These are phyloP conservation scores for Sporothrix brasiliensis DNA, from an alignment of 2,329 filamentous ascomycete genomes.

Conservation along the genomic window DNA sequence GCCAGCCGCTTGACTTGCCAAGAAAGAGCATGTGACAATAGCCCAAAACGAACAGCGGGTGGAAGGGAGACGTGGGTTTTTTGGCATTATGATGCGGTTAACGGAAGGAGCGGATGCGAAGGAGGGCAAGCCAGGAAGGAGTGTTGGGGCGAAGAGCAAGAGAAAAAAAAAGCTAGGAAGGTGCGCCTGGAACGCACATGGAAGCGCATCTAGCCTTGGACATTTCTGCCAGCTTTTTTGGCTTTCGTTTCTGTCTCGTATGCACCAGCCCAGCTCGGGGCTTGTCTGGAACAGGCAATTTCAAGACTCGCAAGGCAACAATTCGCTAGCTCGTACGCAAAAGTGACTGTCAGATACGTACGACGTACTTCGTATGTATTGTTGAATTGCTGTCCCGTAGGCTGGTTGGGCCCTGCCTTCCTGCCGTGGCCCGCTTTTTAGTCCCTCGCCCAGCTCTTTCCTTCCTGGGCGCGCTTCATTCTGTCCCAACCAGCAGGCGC, in stretches of 20 bases:
- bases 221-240: not conserved
- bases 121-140: not conserved
- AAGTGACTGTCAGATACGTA: conserved; percentile 2
- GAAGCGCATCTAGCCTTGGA: not conserved
- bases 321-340: conserved; percentile 22
- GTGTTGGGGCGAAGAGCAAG: not conserved
- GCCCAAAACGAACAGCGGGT: not conserved
- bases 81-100: not conserved
- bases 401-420: conserved; percentile 17
- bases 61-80: not conserved
- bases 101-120: not conserved
- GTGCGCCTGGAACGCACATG: not conserved
- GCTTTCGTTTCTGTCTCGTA: not conserved
- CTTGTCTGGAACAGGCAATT: conserved; percentile 29
- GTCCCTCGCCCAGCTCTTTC: conserved; percentile 8
- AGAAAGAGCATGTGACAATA: conserved; percentile 19
- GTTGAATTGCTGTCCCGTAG: conserved; percentile 21
- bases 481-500: conserved; percentile 23
- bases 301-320: conserved; percentile 10
- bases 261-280: not conserved
- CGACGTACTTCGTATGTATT: not conserved
- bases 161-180: not conserved
- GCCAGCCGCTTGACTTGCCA: not conserved
- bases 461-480: conserved; percentile 15
- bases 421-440: not conserved